phyloP scores from a whole-genome alignment of 352 stramenopile species.

The Phytophthora pinifolia region DNA sequence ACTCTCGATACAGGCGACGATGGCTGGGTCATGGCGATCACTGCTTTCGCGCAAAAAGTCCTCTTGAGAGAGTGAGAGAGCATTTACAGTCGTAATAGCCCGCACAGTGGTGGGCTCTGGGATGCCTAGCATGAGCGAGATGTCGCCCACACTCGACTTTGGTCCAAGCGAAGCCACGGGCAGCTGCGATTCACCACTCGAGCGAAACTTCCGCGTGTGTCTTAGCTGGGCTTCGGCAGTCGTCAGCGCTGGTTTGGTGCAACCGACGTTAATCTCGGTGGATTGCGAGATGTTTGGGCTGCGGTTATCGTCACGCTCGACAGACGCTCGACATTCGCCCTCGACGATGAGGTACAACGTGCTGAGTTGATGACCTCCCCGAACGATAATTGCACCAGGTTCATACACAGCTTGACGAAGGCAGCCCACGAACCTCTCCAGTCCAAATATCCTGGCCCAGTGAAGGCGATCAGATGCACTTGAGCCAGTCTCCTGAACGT shows the following conservation, averaged over 20 bases:
- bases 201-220: conserved; percentile 32
- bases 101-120: conserved; percentile 39
- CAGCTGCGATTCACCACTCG: conserved; percentile 24
- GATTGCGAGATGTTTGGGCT: conserved; percentile 2
- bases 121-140: conserved; percentile 37
- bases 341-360: conserved; percentile 40
- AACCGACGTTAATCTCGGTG: conserved; percentile 2
- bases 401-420: conserved; percentile 39
- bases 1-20: conserved; percentile 28
- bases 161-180: conserved; percentile 39
- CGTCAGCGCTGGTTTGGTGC: conserved; percentile 11
- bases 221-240: conserved; percentile 27
- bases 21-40: conserved; percentile 36
- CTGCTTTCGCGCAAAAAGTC: conserved; percentile 44
- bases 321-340: conserved; percentile 42
- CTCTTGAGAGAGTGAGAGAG: conserved; percentile 34
- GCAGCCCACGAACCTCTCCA: conserved; percentile 38
- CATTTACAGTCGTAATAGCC: conserved; percentile 37
- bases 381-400: conserved; percentile 28
- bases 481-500: conserved; percentile 33
- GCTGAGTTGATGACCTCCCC: conserved; percentile 29
- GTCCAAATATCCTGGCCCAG: conserved; percentile 36
- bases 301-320: conserved; percentile 17
- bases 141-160: conserved; percentile 40
- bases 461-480: conserved; percentile 35